phyloP scores from a whole-genome alignment of 2,329 filamentous ascomycete genomes.

The Diaporthe sp. region DNA sequence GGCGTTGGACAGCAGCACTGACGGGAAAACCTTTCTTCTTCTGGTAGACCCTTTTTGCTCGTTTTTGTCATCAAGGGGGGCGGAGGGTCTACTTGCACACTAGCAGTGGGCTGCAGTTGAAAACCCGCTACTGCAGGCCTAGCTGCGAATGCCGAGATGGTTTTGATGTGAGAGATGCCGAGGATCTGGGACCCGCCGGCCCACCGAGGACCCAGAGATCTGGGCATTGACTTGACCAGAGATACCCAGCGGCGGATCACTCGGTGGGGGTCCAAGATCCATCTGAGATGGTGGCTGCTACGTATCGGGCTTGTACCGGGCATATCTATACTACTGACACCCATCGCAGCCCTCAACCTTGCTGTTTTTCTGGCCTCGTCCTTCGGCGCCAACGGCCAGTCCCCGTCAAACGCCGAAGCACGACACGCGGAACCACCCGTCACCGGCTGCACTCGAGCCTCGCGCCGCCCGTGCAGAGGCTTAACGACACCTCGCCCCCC shows the following conservation, averaged over 20 bases:
- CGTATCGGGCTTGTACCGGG: not conserved
- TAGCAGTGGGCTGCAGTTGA: not conserved
- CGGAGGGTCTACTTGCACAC: not conserved
- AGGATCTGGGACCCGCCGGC: slow-evolving; percentile 22
- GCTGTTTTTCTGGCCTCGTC: not conserved
- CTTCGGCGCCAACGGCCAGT: slow-evolving; percentile 17
- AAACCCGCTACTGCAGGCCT: slow-evolving; percentile 12
- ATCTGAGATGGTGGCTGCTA: not conserved
- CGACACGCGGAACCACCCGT: slow-evolving; percentile 21
- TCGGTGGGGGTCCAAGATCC: not conserved
- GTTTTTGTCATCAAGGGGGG: slow-evolving; percentile 22
- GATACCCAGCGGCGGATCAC: not conserved
- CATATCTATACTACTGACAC: too few species aligned
- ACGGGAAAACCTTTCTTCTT: slow-evolving; percentile 13
- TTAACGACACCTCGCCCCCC: slow-evolving; percentile 16
- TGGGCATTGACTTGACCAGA: slow-evolving; percentile 12
- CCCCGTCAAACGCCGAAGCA: slow-evolving; percentile 19
- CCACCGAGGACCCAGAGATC: slow-evolving; percentile 25
- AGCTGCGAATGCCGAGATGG: slow-evolving; percentile 24
- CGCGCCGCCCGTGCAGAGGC: slow-evolving; percentile 34
- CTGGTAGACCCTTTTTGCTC: not conserved
- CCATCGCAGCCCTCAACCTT: slow-evolving; percentile 11
- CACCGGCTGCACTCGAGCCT: slow-evolving; percentile 31
- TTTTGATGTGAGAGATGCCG: slow-evolving; percentile 13
- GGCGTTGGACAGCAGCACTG: not conserved